Evolutionary conservation across 169 alveolate species (phyloP), one percentile per base, ranked within the genome.

Genomic region (Plasmodium ovale): DNA sequence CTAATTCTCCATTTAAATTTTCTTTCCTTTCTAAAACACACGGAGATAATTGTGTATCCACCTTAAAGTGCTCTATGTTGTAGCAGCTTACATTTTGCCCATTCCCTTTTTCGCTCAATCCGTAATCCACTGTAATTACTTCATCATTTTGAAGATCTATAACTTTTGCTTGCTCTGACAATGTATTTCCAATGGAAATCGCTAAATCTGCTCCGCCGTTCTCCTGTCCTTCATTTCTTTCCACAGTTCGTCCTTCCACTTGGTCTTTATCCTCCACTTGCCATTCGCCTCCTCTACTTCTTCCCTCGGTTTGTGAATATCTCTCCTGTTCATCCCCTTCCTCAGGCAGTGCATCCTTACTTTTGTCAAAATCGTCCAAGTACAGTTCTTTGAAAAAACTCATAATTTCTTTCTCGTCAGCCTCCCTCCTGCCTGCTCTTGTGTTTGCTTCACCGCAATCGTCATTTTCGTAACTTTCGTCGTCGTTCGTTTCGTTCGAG

Each of bases 321-420:
- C 9, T 9, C 3, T 53, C 0, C 1, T 67, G 42, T 10, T 51
- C 77, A 21, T 67, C 77, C 14, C 27, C 35, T 16, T 37, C 49
- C 31, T 65, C n/a, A 6, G 47, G 31, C 10, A 25, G 31, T 65
- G n/a, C 31, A n/a, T 33, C 47, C 37, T 49, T 51, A 0, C 16
- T 39, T 3, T 10, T 56, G 14, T 60, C 87, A 33, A 31, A 31
- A 33, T 54, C 39, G 49, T 77, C 77, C 39, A 27, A 44, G 37
- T 62, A 60, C 14, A 77, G 42, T 65, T 73, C 62, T 64, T 73
- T 59, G 49, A 77, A 77, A 27, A 77, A 62, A 53, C 37, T 47
- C 53, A 44, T 62, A 16, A 77, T 37, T 47, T 77, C 72, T 12
- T 23, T 54, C 47, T 77, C 74, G 19, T 77, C 60, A 10, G 33